Evolutionary conservation across 176 grass and related monocot species (phyloP), one percentile per base, ranked within the genome.

Genomic region (Avena atlantica): DNA sequence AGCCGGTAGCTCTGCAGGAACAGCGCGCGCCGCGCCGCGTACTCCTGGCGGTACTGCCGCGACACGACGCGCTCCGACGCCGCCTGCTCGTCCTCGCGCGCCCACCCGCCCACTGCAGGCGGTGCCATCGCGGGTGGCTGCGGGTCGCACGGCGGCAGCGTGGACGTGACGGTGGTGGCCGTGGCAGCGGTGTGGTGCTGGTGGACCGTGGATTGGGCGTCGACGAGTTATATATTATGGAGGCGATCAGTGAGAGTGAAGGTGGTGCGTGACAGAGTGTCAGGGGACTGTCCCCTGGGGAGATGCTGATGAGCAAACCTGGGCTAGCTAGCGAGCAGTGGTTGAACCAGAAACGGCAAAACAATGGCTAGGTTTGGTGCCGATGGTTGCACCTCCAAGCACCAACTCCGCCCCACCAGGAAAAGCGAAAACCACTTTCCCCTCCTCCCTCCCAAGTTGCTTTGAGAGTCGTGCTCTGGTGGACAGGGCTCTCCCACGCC

Each of bases 1-100:
- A 94, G 61, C 77, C 60, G 89, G 87, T 94, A 94, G 77, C 84
- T 94, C 76, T 74, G 92, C 81, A 94, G 65, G 76, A 89, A 94
- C 64, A 81, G 17, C 52, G 89, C 87, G 49, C 89, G 69, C 65
- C 85, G 74, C 70, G 63, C 79, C 84, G 80, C 60, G 67, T 86
- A 78, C 81, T 87, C 87, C 7, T 25, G 25, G 25, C 62, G 45
- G 21, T 77, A 67, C 3, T 52, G 50, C 68, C 45, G 20, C 78
- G 52, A 55, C 15, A 56, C 53, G 51, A 53, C 51, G 51, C 53
- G 53, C 16, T 56, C 53, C 5, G 53, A 19, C 53, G 53, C 20
- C 37, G 62, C 16, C 57, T 9, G 6, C 85, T 78, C 76, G 76
- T 20, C 29, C 16, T 70, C 34, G 29, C 49, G 25, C 4, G 74